A percentile compares a stretch with the other conserved stretches of the same genome.
Evolutionary conservation across 2,329 filamentous ascomycete species (phyloP).

Genomic region (Alternaria brassicae): DNA sequence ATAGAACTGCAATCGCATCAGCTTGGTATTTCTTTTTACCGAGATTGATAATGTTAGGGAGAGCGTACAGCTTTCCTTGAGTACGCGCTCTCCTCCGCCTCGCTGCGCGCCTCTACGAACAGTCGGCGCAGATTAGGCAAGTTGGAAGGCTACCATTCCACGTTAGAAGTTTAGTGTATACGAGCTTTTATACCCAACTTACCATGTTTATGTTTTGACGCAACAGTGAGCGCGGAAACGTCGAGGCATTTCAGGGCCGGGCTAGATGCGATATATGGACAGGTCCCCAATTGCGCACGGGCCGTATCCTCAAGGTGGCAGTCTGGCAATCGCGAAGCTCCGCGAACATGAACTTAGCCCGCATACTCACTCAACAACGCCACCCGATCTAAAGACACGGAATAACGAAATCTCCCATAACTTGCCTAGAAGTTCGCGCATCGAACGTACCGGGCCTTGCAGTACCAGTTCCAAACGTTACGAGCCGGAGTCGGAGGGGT

Average conservation of each 20-base stretch:
- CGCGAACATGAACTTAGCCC: constrained; percentile 20
- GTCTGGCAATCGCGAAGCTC: constrained; percentile 39
- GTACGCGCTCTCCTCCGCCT: constrained; percentile 92
- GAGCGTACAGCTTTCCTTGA: constrained; percentile 83
- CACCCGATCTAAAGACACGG: constrained; percentile 5
- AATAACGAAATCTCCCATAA: not conserved
- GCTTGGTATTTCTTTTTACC: not conserved
- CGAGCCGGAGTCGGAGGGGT: constrained; percentile 45
- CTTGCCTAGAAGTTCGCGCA: constrained; percentile 5
- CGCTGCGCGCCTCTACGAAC: constrained; percentile 91
- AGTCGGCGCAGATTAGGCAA: constrained; percentile 94
- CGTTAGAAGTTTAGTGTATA: not conserved
- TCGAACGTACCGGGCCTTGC: not conserved
- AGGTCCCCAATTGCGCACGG: constrained; percentile 23
- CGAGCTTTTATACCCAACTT: not conserved
- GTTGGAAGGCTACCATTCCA: constrained; percentile 65
- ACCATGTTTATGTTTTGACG: constrained; percentile 27
- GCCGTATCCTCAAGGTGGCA: constrained; percentile 38
- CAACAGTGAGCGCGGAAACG: constrained; percentile 7
- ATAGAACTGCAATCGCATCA: constrained; percentile 74
- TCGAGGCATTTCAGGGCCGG: constrained; percentile 12
- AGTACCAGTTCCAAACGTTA: constrained; percentile 2
- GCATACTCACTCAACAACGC: constrained; percentile 18
- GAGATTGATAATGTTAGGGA: not conserved
- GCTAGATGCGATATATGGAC: constrained; percentile 14